Evolutionary conservation across 1,284 basidiomycete species (phyloP).

Genomic region (Cronartium quercuum): DNA sequence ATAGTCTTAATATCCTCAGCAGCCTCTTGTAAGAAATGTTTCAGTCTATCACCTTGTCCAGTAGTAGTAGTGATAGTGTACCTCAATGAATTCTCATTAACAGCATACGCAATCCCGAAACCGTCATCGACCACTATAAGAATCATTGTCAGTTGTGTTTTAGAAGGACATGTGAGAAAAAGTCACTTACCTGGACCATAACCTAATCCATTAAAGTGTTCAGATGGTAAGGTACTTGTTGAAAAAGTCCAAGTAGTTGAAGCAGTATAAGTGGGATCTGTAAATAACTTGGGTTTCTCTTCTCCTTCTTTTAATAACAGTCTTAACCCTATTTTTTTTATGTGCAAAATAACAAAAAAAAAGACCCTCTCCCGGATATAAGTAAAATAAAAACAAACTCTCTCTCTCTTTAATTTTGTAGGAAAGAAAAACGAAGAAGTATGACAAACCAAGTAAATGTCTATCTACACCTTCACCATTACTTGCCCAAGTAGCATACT

Average conservation of each 20-base stretch:
- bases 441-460: constrained; percentile 69
- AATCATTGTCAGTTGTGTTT: constrained; percentile 17
- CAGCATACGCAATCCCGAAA: constrained; percentile 86
- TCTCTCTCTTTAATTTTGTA: too few relatives aligned
- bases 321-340: constrained; percentile 58
- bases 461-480: constrained; percentile 93
- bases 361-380: too few relatives aligned
- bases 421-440: not conserved
- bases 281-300: constrained; percentile 60
- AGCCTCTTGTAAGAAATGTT: constrained; percentile 68
- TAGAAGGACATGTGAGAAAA: not conserved
- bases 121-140: constrained; percentile 74
- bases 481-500: constrained; percentile 83
- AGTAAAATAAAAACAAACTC: not conserved
- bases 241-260: constrained; percentile 86
- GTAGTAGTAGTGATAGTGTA: constrained; percentile 87
- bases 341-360: not conserved
- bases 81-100: constrained; percentile 76
- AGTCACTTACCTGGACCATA: constrained; percentile 75
- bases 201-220: constrained; percentile 88
- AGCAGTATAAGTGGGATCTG: constrained; percentile 64
- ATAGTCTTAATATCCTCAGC: constrained; percentile 19
- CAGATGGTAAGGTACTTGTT: constrained; percentile 77
- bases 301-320: constrained; percentile 72
- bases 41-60: constrained; percentile 59